Conservation (phyloP, 305 asterid species). For the Fraxinus floribunda region DNA sequence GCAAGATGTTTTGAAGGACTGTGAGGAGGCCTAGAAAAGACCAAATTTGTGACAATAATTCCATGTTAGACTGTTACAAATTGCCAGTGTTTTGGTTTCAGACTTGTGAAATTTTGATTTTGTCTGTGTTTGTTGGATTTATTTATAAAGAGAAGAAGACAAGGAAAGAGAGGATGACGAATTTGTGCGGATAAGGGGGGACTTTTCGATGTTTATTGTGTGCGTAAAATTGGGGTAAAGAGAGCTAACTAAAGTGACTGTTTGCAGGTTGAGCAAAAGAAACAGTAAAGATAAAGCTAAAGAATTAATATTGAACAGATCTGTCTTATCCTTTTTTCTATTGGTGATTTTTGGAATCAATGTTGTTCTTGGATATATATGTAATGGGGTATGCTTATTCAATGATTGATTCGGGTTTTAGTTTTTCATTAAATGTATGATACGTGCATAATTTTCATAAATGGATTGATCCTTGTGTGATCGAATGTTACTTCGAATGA, state of each 20-base stretch:
- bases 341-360: neutral
- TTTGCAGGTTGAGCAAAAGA: constrained; percentile 30
- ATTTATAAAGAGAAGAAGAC: constrained; percentile 11
- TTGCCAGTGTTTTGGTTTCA: neutral
- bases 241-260: constrained; percentile 22
- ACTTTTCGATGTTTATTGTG: neutral
- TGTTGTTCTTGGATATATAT: neutral
- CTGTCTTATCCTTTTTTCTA: constrained; percentile 16
- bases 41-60: constrained; percentile 52
- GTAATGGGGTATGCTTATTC: neutral
- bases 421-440: neutral
- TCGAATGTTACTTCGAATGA: neutral
- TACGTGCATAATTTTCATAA: neutral
- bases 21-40: constrained; percentile 50
- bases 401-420: neutral
- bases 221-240: constrained; percentile 2
- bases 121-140: neutral
- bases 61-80: constrained; percentile 27
- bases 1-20: constrained; percentile 49
- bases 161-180: constrained; percentile 5
- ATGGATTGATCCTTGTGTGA: neutral
- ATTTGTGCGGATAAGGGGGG: constrained; percentile 12
- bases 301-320: constrained; percentile 2
- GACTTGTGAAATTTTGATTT: neutral
- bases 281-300: neutral